Base-by-base conservation (phyloP, 495 filamentous ascomycete genomes). In the Aspergillus mulundensis region DNA sequence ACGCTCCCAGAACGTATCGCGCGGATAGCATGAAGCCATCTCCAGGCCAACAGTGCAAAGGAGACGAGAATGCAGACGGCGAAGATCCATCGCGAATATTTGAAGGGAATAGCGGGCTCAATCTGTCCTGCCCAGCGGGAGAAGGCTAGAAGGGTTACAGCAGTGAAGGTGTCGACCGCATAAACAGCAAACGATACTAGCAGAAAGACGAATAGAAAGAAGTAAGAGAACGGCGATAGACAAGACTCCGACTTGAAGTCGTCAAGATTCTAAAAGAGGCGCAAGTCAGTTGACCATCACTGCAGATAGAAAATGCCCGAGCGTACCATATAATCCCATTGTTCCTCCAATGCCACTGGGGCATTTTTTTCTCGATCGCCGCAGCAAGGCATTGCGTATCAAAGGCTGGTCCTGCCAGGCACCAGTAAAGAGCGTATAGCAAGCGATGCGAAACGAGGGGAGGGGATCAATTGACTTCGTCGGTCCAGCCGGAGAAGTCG, bases 291-390 rank as follows among this genome's bases (percentile, higher is more conserved):
- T 15, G 47, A 53, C 46, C 12, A 36, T 25, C n/a, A 34, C 15
- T 23, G 15, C 18, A 30, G n/a, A 49, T 0, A 42, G 47, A 50
- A 54, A 21, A 44, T 18, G 10, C 6, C 25, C 14, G 7, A 14
- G 76, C 89, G 56, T 80, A 95, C 91, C 65, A 98, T 90, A 61
- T 90, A 96, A 62, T 91, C 89, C 90, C 94, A 98, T 78, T 89
- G 90, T 74, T 95, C 87, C 70, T 95, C 90, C 52, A 90, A 78
- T 38, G 77, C 71, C 44, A 90, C 82, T 46, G 82, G 78, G 36
- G 79, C 81, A 65, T 87, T 16, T 16, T 57, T 88, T 63, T 88
- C 82, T 59, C 87, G 77, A 62, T 86, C 81, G 45, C 87, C 84
- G 61, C 81, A 76, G 70, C 88, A 93, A 62, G 84, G 78, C 91